Evolutionary conservation across 441 rosid genomes (phyloP), one percentile per base, ranked within the genome.

Genomic region (Daphne laureola): DNA sequence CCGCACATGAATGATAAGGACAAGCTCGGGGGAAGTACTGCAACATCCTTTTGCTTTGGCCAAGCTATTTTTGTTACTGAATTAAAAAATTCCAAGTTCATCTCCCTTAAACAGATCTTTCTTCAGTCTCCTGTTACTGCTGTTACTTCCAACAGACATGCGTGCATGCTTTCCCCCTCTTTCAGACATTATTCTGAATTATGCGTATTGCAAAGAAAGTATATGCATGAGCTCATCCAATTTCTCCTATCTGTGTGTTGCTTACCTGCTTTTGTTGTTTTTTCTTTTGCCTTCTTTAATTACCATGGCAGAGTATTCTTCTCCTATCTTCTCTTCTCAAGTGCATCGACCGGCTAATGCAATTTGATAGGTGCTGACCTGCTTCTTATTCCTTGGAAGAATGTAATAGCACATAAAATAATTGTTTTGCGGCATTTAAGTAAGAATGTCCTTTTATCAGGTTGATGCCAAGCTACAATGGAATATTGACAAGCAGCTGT

Each of bases 401-500:
- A 40, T 17, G 58, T 23, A 15, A 21, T 53, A 55, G 51, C 57
- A 21, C 49, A 57, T 23, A 25, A 58, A 58, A 40, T 13, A 44
- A 25, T 26, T 57, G 26, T 18, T 55, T 46, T 46, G 51, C 61
- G 54, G 41, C 42, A 5, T 71, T 48, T 58, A 26, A 49, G 51
- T 45, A 60, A 54, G 57, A 53, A 55, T 69, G 58, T 17, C 25
- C 42, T 70, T 31, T 43, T 65, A 44, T 58, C 64, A 93, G 97
- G 89, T 68, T 94, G 74, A 90, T 90, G 93, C 95, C 95, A 44
- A 90, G 99, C 76, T 82, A 87, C 78, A 94, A 86, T 61, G 97
- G 99, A 61, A 84, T 87, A 58, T 81, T 94, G 80, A 87, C 95
- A 50, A 54, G 79, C 56, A 87, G 97, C 80, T 94, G 99, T 83